These are phyloP conservation scores for Fomes fomentarius DNA, from an alignment of 1,284 basidiomycete genomes.

Conservation along the genomic window DNA sequence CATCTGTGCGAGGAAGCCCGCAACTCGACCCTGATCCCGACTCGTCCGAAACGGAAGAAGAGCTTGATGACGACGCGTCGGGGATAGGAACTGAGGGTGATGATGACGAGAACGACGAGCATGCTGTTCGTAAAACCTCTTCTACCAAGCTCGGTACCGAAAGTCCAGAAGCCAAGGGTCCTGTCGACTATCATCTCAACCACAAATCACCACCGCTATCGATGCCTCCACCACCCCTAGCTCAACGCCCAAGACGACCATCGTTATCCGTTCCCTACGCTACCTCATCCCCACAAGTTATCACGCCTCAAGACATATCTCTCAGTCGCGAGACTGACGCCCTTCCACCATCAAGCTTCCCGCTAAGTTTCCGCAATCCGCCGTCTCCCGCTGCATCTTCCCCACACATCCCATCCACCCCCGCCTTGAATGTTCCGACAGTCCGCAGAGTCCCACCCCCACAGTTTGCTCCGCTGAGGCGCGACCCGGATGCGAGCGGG, in stretches of 20 bases:
- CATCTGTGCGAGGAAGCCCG: slow-evolving; percentile 12
- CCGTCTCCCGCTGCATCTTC: slow-evolving; percentile 11
- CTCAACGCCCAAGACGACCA: slow-evolving; percentile 1
- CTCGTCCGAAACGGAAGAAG: slow-evolving; percentile 15
- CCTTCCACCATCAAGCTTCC: slow-evolving; percentile 18
- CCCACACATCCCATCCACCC: background rate
- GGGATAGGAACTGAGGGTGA: background rate
- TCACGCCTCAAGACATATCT: background rate
- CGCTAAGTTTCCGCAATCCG: slow-evolving; percentile 6
- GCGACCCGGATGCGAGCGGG: slow-evolving; percentile 28
- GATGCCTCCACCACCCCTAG: slow-evolving; percentile 12
- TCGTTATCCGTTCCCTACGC: slow-evolving; percentile 10
- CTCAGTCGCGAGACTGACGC: background rate
- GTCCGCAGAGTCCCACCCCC: slow-evolving; percentile 23
- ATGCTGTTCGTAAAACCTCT: background rate
- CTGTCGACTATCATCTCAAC: background rate
- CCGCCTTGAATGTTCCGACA: background rate
- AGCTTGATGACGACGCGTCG: background rate
- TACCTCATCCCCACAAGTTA: slow-evolving; percentile 4
- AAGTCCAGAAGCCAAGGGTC: background rate
- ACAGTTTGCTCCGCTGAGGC: slow-evolving; percentile 8
- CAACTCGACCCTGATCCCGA: background rate
- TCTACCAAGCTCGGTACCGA: background rate
- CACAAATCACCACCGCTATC: background rate
- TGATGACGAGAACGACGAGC: background rate